phyloP scores from a whole-genome alignment of 306 rosid species.

The Quercus glauca region DNA sequence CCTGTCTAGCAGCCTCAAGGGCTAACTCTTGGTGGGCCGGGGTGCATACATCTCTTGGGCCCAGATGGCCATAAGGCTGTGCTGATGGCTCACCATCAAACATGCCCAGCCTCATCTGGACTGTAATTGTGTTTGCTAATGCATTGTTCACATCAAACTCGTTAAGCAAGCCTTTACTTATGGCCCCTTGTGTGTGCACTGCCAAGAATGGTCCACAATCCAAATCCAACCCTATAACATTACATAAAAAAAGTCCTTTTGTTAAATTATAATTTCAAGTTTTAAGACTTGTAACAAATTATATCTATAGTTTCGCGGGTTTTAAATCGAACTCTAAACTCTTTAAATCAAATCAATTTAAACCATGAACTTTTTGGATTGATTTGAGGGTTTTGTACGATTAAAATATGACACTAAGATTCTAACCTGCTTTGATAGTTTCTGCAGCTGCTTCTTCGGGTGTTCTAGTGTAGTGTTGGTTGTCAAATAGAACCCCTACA shows the following conservation, averaged over 20 bases:
- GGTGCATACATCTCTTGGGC: constrained; percentile 61
- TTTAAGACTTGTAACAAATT: no score
- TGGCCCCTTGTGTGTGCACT: constrained; percentile 54
- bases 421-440: constrained; percentile 56
- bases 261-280: no score
- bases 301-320: no score
- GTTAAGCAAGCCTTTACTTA: constrained; percentile 38
- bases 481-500: constrained; percentile 53
- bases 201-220: constrained; percentile 90
- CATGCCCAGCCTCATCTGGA: constrained; percentile 95
- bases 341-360: no score
- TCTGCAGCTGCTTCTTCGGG: constrained; percentile 80
- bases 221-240: constrained; percentile 59
- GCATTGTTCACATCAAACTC: constrained; percentile 65
- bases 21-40: constrained; percentile 65
- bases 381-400: no score
- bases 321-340: no score
- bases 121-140: constrained; percentile 55
- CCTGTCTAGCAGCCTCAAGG: constrained; percentile 80
- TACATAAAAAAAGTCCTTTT: background rate
- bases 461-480: constrained; percentile 74
- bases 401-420: no score
- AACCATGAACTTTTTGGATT: no score
- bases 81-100: constrained; percentile 68
- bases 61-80: constrained; percentile 60